A percentile compares a stretch with the other conserved stretches of the same genome.
phyloP scores from a whole-genome alignment of 345 rosid genomes.

The Euphorbia pulcherrima region DNA sequence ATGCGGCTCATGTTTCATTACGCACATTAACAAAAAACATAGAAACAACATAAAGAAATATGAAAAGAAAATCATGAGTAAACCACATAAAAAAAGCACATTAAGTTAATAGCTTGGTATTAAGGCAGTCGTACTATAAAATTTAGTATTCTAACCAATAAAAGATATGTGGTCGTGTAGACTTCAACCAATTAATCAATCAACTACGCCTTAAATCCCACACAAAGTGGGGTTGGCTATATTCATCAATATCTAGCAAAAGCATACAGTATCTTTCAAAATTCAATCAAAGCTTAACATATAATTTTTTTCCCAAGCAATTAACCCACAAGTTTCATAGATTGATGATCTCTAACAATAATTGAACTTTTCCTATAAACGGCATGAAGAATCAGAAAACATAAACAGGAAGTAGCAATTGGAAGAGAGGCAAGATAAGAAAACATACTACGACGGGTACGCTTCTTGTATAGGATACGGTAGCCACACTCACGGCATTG shows the following conservation, averaged over 20 bases:
- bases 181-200: neutral
- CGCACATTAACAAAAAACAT: neutral
- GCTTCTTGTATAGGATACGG: constrained; percentile 89
- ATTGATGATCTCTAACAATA: neutral
- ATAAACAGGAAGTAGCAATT: neutral
- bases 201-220: no score
- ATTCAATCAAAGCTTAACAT: neutral
- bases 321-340: neutral
- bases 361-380: neutral
- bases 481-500: constrained; percentile 94
- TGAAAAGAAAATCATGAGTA: neutral
- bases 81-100: neutral
- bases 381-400: neutral
- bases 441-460: constrained; percentile 72
- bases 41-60: neutral
- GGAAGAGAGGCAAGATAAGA: neutral
- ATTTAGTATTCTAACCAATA: neutral
- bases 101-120: neutral
- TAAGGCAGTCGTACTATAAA: neutral
- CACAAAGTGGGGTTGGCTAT: no score
- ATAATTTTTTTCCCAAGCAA: neutral
- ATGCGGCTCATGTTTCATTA: neutral
- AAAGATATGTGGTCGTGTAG: neutral
- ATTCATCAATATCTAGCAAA: no score
- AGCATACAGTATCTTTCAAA: no score